Evolutionary conservation across 2,329 filamentous ascomycete species (phyloP).

Genomic region (Dactylonectria macrodidyma): DNA sequence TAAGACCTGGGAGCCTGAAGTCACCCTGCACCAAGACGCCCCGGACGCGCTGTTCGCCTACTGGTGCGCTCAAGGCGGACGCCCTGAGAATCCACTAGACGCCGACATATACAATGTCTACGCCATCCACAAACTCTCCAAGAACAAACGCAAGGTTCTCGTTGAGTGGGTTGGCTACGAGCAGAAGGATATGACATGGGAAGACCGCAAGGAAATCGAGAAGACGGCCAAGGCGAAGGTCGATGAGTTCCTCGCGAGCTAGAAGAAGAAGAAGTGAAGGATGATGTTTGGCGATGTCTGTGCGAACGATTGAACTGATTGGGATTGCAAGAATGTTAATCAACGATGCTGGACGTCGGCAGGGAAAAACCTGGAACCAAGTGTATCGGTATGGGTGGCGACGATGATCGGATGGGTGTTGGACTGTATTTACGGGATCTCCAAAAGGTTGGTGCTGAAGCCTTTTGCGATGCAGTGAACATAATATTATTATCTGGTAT

Average conservation of each 20-base stretch:
- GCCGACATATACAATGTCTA: conserved; percentile 50
- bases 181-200: conserved; percentile 49
- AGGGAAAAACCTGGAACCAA: no score
- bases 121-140: conserved; percentile 50
- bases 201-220: conserved; percentile 41
- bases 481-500: no score
- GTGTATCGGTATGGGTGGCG: no score
- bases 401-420: no score
- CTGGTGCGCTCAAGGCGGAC: conserved; percentile 49
- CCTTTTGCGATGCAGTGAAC: no score
- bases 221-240: conserved; percentile 46
- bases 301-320: conserved; percentile 9
- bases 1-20: conserved; percentile 53
- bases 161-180: conserved; percentile 56
- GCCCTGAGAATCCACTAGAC: conserved; percentile 49
- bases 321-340: no score
- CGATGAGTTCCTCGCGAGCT: conserved; percentile 43
- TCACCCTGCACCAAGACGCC: conserved; percentile 51
- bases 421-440: no score
- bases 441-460: no score
- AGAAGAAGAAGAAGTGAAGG: conserved; percentile 4
- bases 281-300: neutral
- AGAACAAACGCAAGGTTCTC: conserved; percentile 43
- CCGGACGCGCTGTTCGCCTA: conserved; percentile 49
- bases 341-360: no score